Evolutionary conservation across 371 early-diverging fungal species (phyloP), one percentile per base, ranked within the genome.

Genomic region (Mucor plumbeus): DNA sequence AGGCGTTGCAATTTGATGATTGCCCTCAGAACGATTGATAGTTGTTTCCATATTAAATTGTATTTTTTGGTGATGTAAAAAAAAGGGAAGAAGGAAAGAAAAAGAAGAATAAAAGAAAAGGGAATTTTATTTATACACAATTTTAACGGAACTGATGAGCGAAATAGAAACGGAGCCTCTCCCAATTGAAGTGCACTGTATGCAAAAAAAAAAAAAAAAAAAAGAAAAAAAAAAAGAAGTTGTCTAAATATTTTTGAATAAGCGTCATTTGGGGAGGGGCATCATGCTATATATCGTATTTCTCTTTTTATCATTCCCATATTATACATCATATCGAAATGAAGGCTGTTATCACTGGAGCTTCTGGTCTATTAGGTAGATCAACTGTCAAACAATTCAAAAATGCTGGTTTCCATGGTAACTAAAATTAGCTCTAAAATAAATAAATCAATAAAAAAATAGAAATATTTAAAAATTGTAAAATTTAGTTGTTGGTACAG

Each of bases 311-410:
- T 38, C 26, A 26, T 26, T 26, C 26, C 38, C 38, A 38, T 38
- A 3, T 11, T 11, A 38, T 7, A 38, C 4, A 38, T 38, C 11
- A 5, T 48, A 26, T 17, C 26, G 53, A 55, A 19, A 85, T 81
- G 88, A 86, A 81, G 63, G 85, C 88, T 19, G 59, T 92, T 61
- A 80, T 94, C 33, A 93, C 93, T 56, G 95, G 95, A 65, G 94
- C 92, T 48, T 91, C 92, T 31, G 95, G 95, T 40, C 87, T 95
- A 3, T 85, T 95, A 34, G 95, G 95, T 17, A 88, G 95, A 56
- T 88, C 90, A 31, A 92, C 93, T 15, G 62, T 76, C 9, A 64
- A 71, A 8, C 82, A 84, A 54, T 86, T 91, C 61, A 70, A 83
- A 64, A 63, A 76, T 7, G 74, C 85, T 58, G 84, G 82, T 10